Conservation (phyloP, 2,329 filamentous ascomycete species). For the Trichoderma koningiopsis region DNA sequence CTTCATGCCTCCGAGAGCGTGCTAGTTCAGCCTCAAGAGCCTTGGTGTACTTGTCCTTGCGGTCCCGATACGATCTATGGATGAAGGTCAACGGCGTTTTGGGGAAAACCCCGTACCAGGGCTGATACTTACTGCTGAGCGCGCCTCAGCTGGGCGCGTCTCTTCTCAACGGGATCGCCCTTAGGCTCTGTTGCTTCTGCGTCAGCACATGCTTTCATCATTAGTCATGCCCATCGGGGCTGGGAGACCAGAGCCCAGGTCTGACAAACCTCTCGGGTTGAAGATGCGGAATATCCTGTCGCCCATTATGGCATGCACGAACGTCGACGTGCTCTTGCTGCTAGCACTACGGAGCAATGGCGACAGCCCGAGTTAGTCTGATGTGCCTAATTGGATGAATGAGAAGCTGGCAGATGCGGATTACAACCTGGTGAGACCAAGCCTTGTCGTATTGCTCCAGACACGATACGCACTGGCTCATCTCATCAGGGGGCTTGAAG, state of each 20-base stretch:
- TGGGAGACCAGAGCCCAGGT: not conserved
- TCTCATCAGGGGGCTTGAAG: not conserved
- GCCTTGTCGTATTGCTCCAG: not conserved
- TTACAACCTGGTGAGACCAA: not conserved
- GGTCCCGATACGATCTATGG: conserved; percentile 36
- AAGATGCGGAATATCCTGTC: conserved; percentile 39
- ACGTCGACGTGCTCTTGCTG: not conserved
- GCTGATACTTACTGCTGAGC: conserved; percentile 33
- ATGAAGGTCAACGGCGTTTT: not conserved
- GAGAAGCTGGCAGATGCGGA: conserved; percentile 3
- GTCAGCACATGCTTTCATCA: not conserved
- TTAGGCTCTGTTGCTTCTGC: conserved; percentile 29
- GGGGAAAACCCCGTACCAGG: not conserved
- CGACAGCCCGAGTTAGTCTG: not conserved
- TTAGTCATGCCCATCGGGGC: not conserved
- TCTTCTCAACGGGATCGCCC: conserved; percentile 33
- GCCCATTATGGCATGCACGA: conserved; percentile 25
- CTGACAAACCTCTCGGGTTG: conserved; percentile 33
- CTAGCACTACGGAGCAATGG: not conserved
- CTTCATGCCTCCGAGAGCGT: conserved; percentile 29
- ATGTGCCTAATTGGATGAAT: conserved; percentile 1
- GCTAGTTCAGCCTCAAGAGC: conserved; percentile 34
- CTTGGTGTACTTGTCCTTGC: conserved; percentile 36
- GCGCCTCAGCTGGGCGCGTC: conserved; percentile 35
- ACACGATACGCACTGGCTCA: not conserved